Base-by-base conservation (phyloP, 441 rosid species). In the Populus trichocarpa region DNA sequence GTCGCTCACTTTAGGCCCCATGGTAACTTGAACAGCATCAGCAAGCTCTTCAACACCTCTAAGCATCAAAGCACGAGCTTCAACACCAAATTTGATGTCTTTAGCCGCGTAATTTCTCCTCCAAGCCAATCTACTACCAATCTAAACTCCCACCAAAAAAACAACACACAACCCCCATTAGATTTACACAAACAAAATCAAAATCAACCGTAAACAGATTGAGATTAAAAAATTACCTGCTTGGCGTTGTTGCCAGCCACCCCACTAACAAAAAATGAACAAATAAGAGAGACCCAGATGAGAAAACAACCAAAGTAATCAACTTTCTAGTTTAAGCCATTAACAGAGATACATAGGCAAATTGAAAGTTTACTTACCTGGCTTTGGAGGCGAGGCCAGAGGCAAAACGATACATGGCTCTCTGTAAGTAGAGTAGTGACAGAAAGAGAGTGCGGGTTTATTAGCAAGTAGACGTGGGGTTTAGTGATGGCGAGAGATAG, bases 11-110 rank as follows among this genome's bases (percentile, higher is more conserved):
- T 93, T 93, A 33, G 96, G 97, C 30, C 96, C 96, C 96, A 93
- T 91, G 69, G 97, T 91, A 72, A 93, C 92, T 77, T 73, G 86
- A 71, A 93, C 96, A 35, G 97, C 94, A 83, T 89, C 93, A 8
- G 91, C 93, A 12, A 93, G 97, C 65, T 93, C 96, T 78, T 93
- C 97, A 46, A 93, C 96, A 69, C 96, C 96, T 74, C 69, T 91
- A 36, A 93, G 97, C 97, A 93, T 91, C 86, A 86, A 79, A 40
- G 92, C 90, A 30, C 96, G 89, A 68, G 97, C 96, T 33, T 93
- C 96, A 1, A 93, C 92, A 1, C 96, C 97, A 66, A 91, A 93
- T 73, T 76, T 93, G 22, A 93, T 86, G 68, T 92, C 94, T 78
- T 90, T 92, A 2, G 97, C 92, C 0, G 91, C 93, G 86, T 89